Percentiles rank a stretch among this genome's conserved stretches.
phyloP scores from a whole-genome alignment of 1,284 basidiomycete species.

The Puccinia sorghi region DNA sequence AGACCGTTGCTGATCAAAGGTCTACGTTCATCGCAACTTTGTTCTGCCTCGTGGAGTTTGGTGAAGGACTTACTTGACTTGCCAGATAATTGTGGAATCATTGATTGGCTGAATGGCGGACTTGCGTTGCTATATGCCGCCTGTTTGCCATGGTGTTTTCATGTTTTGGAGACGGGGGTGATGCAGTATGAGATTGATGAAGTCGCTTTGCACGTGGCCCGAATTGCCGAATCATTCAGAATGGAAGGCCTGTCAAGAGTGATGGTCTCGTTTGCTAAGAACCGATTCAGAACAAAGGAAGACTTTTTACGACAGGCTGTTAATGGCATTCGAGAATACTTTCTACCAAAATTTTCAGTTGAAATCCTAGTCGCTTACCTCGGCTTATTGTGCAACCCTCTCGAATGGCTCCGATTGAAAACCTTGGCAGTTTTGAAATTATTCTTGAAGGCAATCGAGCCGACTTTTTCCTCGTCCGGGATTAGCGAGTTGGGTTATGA shows the following conservation, averaged over 20 bases:
- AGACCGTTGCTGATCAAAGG: conserved; percentile 37
- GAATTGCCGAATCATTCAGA: conserved; percentile 31
- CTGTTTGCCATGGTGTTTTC: conserved; percentile 49
- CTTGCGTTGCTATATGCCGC: conserved; percentile 41
- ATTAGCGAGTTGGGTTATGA: conserved; percentile 46
- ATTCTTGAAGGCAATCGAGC: conserved; percentile 37
- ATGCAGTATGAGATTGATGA: conserved; percentile 50
- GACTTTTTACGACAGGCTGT: conserved; percentile 46
- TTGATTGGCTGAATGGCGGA: conserved; percentile 47
- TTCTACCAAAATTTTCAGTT: conserved; percentile 15
- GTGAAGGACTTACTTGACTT: conserved; percentile 33
- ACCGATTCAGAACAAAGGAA: conserved; percentile 47
- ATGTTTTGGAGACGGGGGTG: conserved; percentile 45
- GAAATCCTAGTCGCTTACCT: conserved; percentile 40
- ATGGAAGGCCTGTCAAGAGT: conserved; percentile 47
- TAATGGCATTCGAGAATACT: conserved; percentile 50
- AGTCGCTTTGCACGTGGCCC: conserved; percentile 32
- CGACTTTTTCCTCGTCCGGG: conserved; percentile 13
- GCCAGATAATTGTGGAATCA: conserved; percentile 31
- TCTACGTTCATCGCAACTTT: conserved; percentile 42
- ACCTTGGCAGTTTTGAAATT: conserved; percentile 36
- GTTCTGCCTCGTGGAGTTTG: conserved; percentile 42
- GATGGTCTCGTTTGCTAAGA: conserved; percentile 47
- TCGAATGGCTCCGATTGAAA: conserved; percentile 42
- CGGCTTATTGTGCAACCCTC: conserved; percentile 45